These are phyloP conservation scores for Claviceps quebecensis DNA, from an alignment of 2,329 filamentous ascomycete species.

Conservation along the genomic window DNA sequence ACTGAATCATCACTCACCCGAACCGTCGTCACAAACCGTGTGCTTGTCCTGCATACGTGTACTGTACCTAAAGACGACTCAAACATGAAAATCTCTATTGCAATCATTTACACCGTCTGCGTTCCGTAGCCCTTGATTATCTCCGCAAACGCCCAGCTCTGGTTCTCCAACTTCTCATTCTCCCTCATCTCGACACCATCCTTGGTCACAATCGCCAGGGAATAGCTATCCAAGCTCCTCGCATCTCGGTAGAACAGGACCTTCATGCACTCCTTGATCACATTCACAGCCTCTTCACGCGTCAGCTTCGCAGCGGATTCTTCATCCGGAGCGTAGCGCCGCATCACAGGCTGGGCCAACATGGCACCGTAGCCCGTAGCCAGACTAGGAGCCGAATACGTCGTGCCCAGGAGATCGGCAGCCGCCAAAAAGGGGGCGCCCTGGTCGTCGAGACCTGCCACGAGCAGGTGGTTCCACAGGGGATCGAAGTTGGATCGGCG, in stretches of 20 bases:
- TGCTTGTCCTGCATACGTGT: too few species aligned
- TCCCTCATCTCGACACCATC: conserved; percentile 77
- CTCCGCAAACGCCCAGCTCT: conserved; percentile 98
- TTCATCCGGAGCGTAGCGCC: conserved; percentile 73
- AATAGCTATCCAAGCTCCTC: conserved; percentile 80
- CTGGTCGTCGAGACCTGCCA: conserved; percentile 73
- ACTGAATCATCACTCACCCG: too few species aligned
- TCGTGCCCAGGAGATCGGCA: conserved; percentile 84
- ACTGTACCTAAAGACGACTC: too few species aligned
- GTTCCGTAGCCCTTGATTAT: conserved; percentile 90
- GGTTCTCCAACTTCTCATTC: conserved; percentile 76
- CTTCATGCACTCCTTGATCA: conserved; percentile 93
- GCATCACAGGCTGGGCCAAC: conserved; percentile 83
- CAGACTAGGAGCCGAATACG: conserved; percentile 74
- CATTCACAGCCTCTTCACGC: conserved; percentile 64
- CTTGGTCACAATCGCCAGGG: conserved; percentile 77
- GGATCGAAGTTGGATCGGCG: conserved; percentile 93
- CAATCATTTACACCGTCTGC: conserved; percentile 39
- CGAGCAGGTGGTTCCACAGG: conserved; percentile 89
- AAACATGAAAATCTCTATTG: not conserved
- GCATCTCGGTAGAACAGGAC: conserved; percentile 96
- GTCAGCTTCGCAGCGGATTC: conserved; percentile 56
- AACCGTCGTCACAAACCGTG: too few species aligned
- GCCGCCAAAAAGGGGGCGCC: conserved; percentile 78
- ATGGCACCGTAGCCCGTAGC: conserved; percentile 90